Evolutionary conservation across 2,329 filamentous ascomycete species (phyloP), one percentile per base, ranked within the genome.

Genomic region (Pseudogymnoascus sp.): DNA sequence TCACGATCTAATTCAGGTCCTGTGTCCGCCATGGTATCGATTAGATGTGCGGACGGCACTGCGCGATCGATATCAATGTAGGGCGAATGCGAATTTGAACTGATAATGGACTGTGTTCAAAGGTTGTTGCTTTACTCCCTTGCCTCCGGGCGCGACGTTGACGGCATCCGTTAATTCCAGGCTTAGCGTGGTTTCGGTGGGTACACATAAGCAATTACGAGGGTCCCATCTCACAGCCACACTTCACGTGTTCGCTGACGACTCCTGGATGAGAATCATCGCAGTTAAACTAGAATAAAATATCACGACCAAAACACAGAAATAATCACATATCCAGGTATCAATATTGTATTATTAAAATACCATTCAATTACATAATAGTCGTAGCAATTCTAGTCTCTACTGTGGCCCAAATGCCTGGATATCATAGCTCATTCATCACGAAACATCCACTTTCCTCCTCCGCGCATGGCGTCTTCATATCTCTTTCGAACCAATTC

Each of bases 391-490:
- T 14, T 54, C 47, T 54, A 54, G 47, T 33, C 47, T 54, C 18
- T 54, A 33, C 47, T 54, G 47, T 54, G 47, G 47, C 47, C 16
- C 47, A 18, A 33, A 54, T 54, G 28, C 47, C 47, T 33, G 47
- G 47, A 33, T 54, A 54, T 54, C 28, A 54, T 33, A 54, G 14
- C 47, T 67, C 54, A 69, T 73, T 96, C 92, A 72, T 97, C 92
- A 65, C 84, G 82, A 70, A 96, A 97, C 5, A 88, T 72, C 87
- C 89, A 97, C 64, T 82, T 79, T 0, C 92, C 92, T 4, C 84
- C 85, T 2, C 83, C 82, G 33, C 86, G 83, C 83, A 90, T 88
- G 1, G 94, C 92, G 71, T 97, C 92, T 58, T 86, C 80, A 74
- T 90, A 88, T 69, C 92, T 83, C 69, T 90, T 86, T 65, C 86